phyloP scores from a whole-genome alignment of 345 rosid species.

The Syzygium jambos region DNA sequence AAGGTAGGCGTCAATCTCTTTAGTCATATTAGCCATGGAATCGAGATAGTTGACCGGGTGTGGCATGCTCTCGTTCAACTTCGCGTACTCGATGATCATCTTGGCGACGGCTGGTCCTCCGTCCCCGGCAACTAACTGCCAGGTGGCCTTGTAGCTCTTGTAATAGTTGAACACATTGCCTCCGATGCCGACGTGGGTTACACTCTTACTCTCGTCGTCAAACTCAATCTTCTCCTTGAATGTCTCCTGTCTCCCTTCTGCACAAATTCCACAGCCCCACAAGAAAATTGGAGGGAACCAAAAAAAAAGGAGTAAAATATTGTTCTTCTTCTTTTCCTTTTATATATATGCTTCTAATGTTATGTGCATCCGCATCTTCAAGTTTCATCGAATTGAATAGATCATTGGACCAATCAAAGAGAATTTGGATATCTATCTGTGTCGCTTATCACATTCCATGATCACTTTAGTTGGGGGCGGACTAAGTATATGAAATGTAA shows the following conservation, averaged over 20 bases:
- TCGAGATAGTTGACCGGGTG: conserved; percentile 7
- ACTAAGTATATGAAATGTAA: background rate
- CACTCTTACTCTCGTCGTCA: background rate
- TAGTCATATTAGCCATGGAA: background rate
- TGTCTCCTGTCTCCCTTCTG: background rate
- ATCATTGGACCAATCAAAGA: background rate
- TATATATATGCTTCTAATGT: background rate
- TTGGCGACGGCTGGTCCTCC: background rate
- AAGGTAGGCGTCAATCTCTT: background rate
- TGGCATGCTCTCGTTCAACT: conserved; percentile 3
- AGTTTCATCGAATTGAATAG: background rate
- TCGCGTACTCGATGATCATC: conserved; percentile 12
- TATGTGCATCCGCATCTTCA: background rate
- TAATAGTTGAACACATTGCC: background rate
- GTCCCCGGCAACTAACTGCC: background rate
- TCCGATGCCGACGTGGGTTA: background rate
- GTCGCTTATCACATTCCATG: background rate
- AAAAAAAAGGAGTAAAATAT: background rate
- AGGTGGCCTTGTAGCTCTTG: background rate
- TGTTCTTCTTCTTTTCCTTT: background rate
- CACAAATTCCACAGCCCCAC: background rate
- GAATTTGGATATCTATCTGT: background rate
- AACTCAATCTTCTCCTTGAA: background rate
- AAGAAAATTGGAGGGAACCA: background rate
- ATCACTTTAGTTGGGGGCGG: background rate